Conservation (phyloP, 1,284 basidiomycete species). For the Kwoniella shivajii region DNA sequence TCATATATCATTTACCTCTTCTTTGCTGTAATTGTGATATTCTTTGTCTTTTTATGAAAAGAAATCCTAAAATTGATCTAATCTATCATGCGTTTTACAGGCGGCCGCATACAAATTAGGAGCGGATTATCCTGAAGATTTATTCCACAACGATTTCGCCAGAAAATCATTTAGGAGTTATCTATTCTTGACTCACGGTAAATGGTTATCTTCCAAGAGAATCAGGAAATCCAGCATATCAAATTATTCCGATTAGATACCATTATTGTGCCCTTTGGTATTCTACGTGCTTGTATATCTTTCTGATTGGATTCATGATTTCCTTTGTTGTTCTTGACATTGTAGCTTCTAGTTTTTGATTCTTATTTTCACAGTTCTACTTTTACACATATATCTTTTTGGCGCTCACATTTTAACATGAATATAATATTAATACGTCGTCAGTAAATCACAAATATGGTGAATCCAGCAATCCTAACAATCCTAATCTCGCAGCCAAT, state of each 20-base stretch:
- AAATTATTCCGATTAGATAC: background rate
- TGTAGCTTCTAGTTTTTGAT: background rate
- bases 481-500: too few species aligned
- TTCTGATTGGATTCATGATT: too few species aligned
- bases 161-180: conserved; percentile 43
- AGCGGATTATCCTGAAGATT: conserved; percentile 53
- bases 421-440: too few species aligned
- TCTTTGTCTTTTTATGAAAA: too few species aligned
- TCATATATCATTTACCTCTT: too few species aligned
- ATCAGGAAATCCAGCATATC: background rate
- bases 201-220: conserved; percentile 18
- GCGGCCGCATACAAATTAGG: conserved; percentile 58
- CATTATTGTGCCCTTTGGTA: background rate
- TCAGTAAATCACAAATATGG: too few species aligned
- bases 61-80: background rate
- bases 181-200: conserved; percentile 42
- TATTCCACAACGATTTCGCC: conserved; percentile 49
- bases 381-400: background rate
- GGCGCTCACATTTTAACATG: too few species aligned
- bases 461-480: too few species aligned
- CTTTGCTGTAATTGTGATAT: background rate
- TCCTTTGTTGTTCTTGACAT: too few species aligned
- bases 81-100: conserved; percentile 1
- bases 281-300: too few species aligned
- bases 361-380: background rate